phyloP scores from a whole-genome alignment of 768 basidiomycete genomes.

The Cantharellus anzutake region DNA sequence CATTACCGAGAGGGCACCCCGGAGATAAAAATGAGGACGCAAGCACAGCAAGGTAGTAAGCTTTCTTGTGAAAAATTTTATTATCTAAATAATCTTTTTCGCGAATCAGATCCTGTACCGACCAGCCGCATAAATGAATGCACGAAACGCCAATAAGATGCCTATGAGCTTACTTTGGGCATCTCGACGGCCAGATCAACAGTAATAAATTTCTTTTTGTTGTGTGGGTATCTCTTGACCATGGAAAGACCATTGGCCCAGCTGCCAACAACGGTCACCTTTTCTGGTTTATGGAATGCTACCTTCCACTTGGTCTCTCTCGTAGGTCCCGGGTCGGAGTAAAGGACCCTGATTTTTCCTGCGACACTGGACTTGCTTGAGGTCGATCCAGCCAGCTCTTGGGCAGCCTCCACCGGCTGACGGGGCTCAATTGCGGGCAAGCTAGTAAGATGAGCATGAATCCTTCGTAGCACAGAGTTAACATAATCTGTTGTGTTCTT shows the following conservation, averaged over 20 bases:
- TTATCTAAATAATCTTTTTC: slow-evolving; percentile 86
- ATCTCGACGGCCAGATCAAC: slow-evolving; percentile 77
- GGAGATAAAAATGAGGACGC: slow-evolving; percentile 37
- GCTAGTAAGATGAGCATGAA: slow-evolving; percentile 2
- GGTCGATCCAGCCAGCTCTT: slow-evolving; percentile 13
- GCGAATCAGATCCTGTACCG: slow-evolving; percentile 54
- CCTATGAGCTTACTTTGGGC: slow-evolving; percentile 41
- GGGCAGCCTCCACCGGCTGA: slow-evolving; percentile 44
- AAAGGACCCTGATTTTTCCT: slow-evolving; percentile 28
- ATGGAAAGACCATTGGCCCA: slow-evolving; percentile 68
- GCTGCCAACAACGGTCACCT: slow-evolving; percentile 65
- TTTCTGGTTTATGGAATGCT: slow-evolving; percentile 54
- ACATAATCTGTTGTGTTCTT: slow-evolving; percentile 34
- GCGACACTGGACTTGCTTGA: slow-evolving; percentile 7
- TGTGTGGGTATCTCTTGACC: slow-evolving; percentile 28
- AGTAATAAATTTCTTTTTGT: slow-evolving; percentile 16
- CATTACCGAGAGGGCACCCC: slow-evolving; percentile 15
- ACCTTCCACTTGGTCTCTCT: slow-evolving; percentile 82
- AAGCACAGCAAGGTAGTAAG: slow-evolving; percentile 71
- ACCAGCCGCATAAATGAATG: background rate
- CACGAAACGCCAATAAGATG: background rate
- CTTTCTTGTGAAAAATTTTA: slow-evolving; percentile 81
- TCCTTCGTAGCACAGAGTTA: slow-evolving; percentile 17
- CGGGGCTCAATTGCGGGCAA: slow-evolving; percentile 37
- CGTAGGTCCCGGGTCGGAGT: slow-evolving; percentile 46